Evolutionary conservation across 192 early-diverging fungal species (phyloP).

Genomic region (Jimgerdemannia flammicorona): DNA sequence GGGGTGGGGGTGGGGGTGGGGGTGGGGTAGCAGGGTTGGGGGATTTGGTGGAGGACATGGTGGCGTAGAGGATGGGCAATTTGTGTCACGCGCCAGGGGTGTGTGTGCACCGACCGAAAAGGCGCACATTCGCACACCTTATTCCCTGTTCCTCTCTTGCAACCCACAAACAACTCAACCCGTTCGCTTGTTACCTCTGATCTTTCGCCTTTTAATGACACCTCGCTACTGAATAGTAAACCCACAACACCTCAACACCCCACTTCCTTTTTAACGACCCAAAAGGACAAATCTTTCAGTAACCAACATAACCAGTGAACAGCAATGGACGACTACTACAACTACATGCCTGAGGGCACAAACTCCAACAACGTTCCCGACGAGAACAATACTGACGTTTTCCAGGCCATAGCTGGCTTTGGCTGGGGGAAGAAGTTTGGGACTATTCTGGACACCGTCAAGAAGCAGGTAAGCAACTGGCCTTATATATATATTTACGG

Average conservation of each 20-base stretch:
- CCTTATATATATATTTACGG: neutral
- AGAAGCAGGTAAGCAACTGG: neutral
- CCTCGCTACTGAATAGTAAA: neutral
- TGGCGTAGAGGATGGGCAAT: neutral
- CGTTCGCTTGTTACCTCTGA: neutral
- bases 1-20: too few species aligned
- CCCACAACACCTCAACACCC: neutral
- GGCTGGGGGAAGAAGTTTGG: neutral
- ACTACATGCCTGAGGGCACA: neutral
- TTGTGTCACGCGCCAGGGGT: neutral
- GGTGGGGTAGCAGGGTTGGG: too few species aligned
- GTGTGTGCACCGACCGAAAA: too few species aligned
- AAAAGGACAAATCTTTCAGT: neutral
- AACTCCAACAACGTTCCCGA: neutral
- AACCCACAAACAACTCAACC: neutral
- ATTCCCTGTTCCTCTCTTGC: neutral
- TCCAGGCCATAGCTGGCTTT: neutral
- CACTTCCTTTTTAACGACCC: neutral
- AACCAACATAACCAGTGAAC: neutral
- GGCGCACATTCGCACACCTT: neutral
- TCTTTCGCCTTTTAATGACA: neutral
- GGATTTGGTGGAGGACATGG: too few species aligned
- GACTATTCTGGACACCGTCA: neutral
- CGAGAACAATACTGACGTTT: neutral
- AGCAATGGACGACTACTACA: neutral